These are phyloP conservation scores for Coelastrella sp. DNA, from an alignment of 139 green algal genomes.

Conservation along the genomic window DNA sequence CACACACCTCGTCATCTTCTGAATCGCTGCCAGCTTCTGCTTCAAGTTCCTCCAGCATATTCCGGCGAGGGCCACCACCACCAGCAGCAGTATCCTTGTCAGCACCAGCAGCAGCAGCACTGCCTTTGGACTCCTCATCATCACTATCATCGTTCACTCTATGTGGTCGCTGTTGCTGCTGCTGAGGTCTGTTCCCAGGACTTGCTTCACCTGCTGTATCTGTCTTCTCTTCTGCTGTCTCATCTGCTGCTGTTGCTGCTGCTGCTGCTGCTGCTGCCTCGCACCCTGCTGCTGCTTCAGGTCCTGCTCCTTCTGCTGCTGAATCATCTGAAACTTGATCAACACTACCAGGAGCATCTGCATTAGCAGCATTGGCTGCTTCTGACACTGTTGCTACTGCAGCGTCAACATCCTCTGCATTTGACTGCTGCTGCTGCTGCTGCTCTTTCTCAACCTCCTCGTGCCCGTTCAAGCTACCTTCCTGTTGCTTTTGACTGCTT, in stretches of 20 bases:
- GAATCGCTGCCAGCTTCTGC: conserved; percentile 27
- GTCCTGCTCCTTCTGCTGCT: conserved; percentile 17
- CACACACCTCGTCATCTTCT: conserved; percentile 17
- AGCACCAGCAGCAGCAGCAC: conserved; percentile 23
- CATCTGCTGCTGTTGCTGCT: not conserved
- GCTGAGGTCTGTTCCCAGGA: not conserved
- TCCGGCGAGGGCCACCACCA: not conserved
- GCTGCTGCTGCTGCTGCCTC: not conserved
- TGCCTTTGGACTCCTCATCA: not conserved
- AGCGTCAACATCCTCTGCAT: not conserved
- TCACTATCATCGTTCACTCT: conserved; percentile 24
- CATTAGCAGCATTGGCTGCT: not conserved
- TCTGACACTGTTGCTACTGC: not conserved
- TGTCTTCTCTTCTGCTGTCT: not conserved
- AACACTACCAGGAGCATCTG: not conserved
- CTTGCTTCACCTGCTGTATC: not conserved
- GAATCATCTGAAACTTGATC: not conserved
- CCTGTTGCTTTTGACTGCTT: conserved; percentile 13
- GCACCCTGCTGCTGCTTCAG: not conserved
- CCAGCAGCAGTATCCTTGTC: conserved; percentile 18
- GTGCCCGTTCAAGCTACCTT: not conserved
- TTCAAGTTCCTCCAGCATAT: conserved; percentile 33
- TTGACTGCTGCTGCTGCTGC: conserved; percentile 4
- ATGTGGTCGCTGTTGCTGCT: conserved; percentile 30
- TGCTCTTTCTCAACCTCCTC: not conserved